Evolutionary conservation across 495 filamentous ascomycete genomes (phyloP).

Genomic region (Penicillium antarcticum): DNA sequence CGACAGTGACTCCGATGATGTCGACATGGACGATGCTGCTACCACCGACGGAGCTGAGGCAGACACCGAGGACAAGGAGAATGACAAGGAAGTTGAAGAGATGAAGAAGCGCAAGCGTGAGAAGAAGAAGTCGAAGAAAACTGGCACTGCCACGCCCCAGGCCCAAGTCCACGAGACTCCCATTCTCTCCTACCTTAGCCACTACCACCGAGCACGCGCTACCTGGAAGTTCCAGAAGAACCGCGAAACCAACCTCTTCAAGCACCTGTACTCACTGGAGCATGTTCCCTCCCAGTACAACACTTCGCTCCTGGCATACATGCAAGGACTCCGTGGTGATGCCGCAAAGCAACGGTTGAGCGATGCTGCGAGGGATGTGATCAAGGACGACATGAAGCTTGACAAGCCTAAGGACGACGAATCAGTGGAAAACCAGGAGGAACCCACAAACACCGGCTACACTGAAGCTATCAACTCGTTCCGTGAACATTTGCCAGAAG

Average conservation of each 20-base stretch:
- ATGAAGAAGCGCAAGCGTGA: slow-evolving; percentile 29
- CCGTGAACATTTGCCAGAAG: slow-evolving; percentile 26
- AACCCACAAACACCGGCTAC: slow-evolving; percentile 43
- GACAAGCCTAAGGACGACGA: slow-evolving; percentile 22
- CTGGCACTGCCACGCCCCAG: slow-evolving; percentile 10
- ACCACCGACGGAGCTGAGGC: slow-evolving; percentile 24
- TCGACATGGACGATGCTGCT: slow-evolving; percentile 9
- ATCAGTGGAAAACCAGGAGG: slow-evolving; percentile 42
- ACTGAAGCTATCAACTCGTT: slow-evolving; percentile 50
- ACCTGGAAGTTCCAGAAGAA: slow-evolving; percentile 95
- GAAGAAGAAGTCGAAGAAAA: slow-evolving; percentile 35
- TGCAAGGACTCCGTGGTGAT: slow-evolving; percentile 67
- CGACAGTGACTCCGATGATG: slow-evolving; percentile 19
- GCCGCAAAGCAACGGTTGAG: slow-evolving; percentile 56
- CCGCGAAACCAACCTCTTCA: slow-evolving; percentile 76
- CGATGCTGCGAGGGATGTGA: slow-evolving; percentile 57
- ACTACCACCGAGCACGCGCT: slow-evolving; percentile 61
- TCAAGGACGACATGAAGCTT: slow-evolving; percentile 39
- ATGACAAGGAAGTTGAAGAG: slow-evolving; percentile 20
- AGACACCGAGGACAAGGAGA: slow-evolving; percentile 14
- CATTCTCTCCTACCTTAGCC: slow-evolving; percentile 68
- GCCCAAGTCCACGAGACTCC: slow-evolving; percentile 43
- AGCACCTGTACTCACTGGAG: slow-evolving; percentile 69
- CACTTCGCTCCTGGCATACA: slow-evolving; percentile 61
- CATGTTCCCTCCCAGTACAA: slow-evolving; percentile 64